These are phyloP conservation scores for Themeda triandra DNA, from an alignment of 176 grass and related monocot genomes.

Conservation along the genomic window DNA sequence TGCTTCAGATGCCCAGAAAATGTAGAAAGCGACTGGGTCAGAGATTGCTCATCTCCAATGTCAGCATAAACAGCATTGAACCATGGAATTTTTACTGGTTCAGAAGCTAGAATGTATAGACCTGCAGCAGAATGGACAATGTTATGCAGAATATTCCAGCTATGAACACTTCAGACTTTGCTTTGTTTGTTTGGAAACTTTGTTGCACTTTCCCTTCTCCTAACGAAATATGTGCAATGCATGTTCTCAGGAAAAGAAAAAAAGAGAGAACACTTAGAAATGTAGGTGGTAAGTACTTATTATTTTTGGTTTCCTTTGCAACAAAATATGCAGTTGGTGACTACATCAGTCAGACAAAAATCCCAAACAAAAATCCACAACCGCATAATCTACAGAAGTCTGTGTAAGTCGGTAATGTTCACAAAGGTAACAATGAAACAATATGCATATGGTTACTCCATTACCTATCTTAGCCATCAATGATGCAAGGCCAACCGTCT, in stretches of 20 bases:
- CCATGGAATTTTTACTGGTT: constrained; percentile 88
- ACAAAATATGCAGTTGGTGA: constrained; percentile 8
- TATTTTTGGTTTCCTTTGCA: constrained; percentile 4
- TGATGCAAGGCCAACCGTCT: constrained; percentile 73
- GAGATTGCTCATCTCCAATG: constrained; percentile 86
- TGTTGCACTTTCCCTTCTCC: neutral
- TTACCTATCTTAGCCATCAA: constrained; percentile 84
- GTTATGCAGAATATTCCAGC: constrained; percentile 16
- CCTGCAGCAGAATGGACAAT: constrained; percentile 43
- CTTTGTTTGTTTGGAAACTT: neutral
- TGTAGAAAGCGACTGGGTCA: constrained; percentile 74
- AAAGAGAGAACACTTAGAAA: constrained; percentile 7
- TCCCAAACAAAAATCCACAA: neutral
- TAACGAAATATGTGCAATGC: neutral
- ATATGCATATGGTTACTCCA: neutral
- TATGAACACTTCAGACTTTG: neutral
- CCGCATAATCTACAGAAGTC: neutral
- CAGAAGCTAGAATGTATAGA: constrained; percentile 71
- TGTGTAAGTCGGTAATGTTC: neutral
- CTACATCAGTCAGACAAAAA: neutral
- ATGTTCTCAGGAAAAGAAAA: neutral
- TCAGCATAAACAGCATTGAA: constrained; percentile 84
- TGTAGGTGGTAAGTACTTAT: neutral
- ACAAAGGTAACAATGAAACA: neutral
- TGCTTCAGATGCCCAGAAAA: constrained; percentile 83